Percentiles rank a stretch among this genome's conserved stretches.
These are phyloP conservation scores for Trichoderma atrobrunneum DNA, from an alignment of 2,329 filamentous ascomycete species.

Conservation along the genomic window DNA sequence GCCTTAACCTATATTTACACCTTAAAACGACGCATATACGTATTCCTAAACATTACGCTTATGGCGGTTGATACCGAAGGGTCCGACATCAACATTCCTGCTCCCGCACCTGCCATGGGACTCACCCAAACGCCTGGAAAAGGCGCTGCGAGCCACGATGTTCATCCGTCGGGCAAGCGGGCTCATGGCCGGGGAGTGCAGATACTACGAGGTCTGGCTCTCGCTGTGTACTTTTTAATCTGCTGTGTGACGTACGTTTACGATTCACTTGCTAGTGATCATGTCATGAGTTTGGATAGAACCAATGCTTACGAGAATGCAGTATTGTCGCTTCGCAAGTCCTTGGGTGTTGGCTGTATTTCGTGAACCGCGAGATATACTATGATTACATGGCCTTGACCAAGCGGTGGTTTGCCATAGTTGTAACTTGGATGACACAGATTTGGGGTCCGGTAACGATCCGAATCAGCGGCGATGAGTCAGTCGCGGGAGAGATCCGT, in stretches of 20 bases:
- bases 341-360: conserved; percentile 72
- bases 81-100: conserved; percentile 29
- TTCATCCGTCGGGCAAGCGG: conserved; percentile 55
- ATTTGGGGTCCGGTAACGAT: conserved; percentile 85
- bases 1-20: background rate
- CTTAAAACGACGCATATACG: background rate
- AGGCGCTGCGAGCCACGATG: conserved; percentile 17
- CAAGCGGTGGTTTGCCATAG: conserved; percentile 77
- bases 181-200: conserved; percentile 51
- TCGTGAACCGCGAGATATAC: conserved; percentile 72
- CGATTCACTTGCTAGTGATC: background rate
- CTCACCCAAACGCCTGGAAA: conserved; percentile 23
- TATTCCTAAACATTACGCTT: background rate
- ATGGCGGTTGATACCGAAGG: conserved; percentile 29
- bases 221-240: conserved; percentile 51
- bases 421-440: conserved; percentile 76
- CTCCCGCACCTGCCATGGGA: conserved; percentile 31
- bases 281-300: background rate
- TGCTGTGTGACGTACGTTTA: conserved; percentile 49
- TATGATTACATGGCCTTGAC: conserved; percentile 85
- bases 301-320: conserved; percentile 17
- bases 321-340: conserved; percentile 71
- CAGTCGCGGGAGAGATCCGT: conserved; percentile 71
- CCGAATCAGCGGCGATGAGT: conserved; percentile 78
- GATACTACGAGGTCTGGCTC: conserved; percentile 50